Conservation (phyloP, 352 stramenopile genomes). For the Globisporangium barbulae region DNA sequence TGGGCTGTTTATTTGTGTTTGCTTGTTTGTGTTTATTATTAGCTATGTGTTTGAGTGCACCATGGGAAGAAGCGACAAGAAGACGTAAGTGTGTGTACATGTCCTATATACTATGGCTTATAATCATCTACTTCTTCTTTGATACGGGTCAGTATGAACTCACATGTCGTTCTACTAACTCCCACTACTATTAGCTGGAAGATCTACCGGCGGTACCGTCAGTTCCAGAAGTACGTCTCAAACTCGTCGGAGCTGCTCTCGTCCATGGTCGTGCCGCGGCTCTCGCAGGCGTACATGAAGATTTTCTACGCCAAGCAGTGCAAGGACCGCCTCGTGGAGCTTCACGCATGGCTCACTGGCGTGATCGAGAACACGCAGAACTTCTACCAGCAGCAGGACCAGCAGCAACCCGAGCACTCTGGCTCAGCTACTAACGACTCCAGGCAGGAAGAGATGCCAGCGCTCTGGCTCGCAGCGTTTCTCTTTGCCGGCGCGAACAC, state of each 20-base stretch:
- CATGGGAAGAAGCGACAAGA: slow-evolving; percentile 33
- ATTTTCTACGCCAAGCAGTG: slow-evolving; percentile 78
- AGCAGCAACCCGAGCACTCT: neutral
- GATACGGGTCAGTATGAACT: too few relatives aligned
- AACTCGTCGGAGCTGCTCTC: slow-evolving; percentile 55
- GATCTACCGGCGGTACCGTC: slow-evolving; percentile 81
- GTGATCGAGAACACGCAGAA: slow-evolving; percentile 71
- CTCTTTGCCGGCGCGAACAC: slow-evolving; percentile 70
- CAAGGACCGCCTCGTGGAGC: slow-evolving; percentile 71
- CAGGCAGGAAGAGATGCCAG: slow-evolving; percentile 33
- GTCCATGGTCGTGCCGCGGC: slow-evolving; percentile 48
- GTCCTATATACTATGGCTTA: neutral
- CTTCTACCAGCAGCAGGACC: slow-evolving; percentile 34
- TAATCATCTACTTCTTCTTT: too few relatives aligned
- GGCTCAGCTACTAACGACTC: neutral
- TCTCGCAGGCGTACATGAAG: slow-evolving; percentile 80
- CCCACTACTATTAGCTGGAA: slow-evolving; percentile 46
- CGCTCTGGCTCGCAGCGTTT: slow-evolving; percentile 64
- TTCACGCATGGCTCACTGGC: slow-evolving; percentile 60
- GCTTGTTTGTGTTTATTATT: slow-evolving; percentile 6
- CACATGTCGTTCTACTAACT: too few relatives aligned
- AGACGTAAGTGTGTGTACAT: slow-evolving; percentile 29
- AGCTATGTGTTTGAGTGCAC: slow-evolving; percentile 83
- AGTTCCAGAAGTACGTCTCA: slow-evolving; percentile 78
- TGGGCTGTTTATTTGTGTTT: neutral